Evolutionary conservation across 225 moss, liverwort and hornwort genomes (phyloP), one percentile per base, ranked within the genome.

Genomic region (Straminergon stramineum): DNA sequence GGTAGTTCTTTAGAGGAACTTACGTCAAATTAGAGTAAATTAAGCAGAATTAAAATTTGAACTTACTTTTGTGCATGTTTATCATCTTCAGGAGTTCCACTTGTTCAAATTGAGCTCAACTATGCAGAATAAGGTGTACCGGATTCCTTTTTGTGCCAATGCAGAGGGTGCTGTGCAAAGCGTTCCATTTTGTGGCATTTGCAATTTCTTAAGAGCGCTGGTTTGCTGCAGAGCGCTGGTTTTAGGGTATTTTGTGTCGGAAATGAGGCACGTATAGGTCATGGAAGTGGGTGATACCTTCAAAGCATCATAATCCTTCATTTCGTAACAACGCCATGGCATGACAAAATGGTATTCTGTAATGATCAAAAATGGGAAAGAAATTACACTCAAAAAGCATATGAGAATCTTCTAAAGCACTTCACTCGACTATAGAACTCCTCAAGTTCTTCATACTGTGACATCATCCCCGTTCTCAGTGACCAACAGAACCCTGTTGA

Each of bases 401-500:
- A 83, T 41, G 79, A 73, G 52, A 71, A 43, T 76, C 9, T 15
- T 90, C 39, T 88, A 39, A 34, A 79, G 18, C 51, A 64, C 23
- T 80, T 58, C 70, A 81, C 65, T 78, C 61, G 35, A 51, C 79
- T n/a, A 39, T 48, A 37, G 27, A 66, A 43, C 23, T 17, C n/a
- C 64, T 79, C 37, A 60, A 73, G 30, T 30, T 86, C 43, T 37
- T 84, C 88, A 93, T 27, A 91, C 91, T 31, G 65, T 88, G 64
- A 92, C 81, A 57, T 71, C 19, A 64, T 79, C 85, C 13, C 83
- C 91, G 87, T 90, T 91, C 85, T 95, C 95, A 79, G 91, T 92
- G 70, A 89, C 86, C 61, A 41, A 71, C 65, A 99, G 76, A 86
- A 99, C 89, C 73, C 94, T 97, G 83, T 94, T 96, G 81, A 99